Evolutionary conservation across 106 monocot species (phyloP), one percentile per base, ranked within the genome.

Genomic region (Agapanthus africanus): DNA sequence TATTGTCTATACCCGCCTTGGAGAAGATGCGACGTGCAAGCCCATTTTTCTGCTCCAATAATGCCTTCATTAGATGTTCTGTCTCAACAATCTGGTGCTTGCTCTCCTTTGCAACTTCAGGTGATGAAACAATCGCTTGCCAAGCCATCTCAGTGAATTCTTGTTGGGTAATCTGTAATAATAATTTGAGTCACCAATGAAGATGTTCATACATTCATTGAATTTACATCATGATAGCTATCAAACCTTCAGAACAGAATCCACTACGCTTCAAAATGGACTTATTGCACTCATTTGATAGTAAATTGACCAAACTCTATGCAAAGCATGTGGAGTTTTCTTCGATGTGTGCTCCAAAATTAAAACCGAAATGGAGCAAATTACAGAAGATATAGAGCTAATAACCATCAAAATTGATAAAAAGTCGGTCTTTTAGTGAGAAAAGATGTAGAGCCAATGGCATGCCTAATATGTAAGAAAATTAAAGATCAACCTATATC

Each of bases 31-130:
- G 93, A 51, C 99, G 90, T 71, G 99, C 93, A 68, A 93, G 93
- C 51, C 99, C 99, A 73, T 99, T 93, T 71, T 86, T 93, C 72
- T 99, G 99, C 79, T 99, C 99, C 68, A 99, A 57, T 39, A 99
- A 66, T 31, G 93, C 77, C 81, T 99, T 93, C 99, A 93, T 87
- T 23, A 99, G 63, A 84, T 99, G 99, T 61, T 99, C 99, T 14
- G 93, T 99, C 81, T 99, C 99, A 38, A 99, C 90, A 59, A 99
- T 92, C 66, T 99, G 99, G 70, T 99, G 93, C 54, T 99, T 99
- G 73, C 77, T 90, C 81, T 90, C 90, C 72, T 99, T 99, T 25
- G 99, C 93, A 39, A 93, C 79, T 75, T 99, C 99, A 65, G 93
- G 99, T 14, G 93, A 90, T 37, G 85, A 76, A 70, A 93, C 93